phyloP scores from a whole-genome alignment of 139 green algal genomes.

The Chlorella sorokiniana region DNA sequence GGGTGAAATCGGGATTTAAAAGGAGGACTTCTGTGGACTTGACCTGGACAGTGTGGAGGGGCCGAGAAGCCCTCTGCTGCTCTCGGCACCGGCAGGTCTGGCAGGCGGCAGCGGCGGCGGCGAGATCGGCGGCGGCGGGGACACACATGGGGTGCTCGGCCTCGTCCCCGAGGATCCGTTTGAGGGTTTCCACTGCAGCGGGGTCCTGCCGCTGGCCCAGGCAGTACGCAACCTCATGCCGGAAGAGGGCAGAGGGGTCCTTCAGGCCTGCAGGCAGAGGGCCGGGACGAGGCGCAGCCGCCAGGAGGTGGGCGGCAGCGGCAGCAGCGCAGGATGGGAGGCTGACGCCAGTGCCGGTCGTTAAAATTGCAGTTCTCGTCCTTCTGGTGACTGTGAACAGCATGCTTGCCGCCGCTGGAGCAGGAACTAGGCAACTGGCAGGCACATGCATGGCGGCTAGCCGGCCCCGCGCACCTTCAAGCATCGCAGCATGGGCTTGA shows the following conservation, averaged over 20 bases:
- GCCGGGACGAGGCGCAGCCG: background rate
- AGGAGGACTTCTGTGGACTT: too few relatives aligned
- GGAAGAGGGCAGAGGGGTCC: constrained; percentile 80
- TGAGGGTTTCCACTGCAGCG: constrained; percentile 65
- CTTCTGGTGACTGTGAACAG: too few relatives aligned
- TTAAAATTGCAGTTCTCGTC: too few relatives aligned
- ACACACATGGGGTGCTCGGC: constrained; percentile 79
- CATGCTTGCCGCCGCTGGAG: too few relatives aligned
- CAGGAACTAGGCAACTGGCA: background rate
- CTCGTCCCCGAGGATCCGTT: constrained; percentile 60
- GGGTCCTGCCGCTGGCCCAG: constrained; percentile 87
- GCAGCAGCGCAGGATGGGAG: background rate
- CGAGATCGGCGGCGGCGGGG: background rate
- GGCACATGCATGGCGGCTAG: background rate
- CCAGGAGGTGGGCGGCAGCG: background rate
- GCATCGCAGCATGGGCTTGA: constrained; percentile 63
- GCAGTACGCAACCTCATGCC: constrained; percentile 92
- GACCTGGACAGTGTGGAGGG: background rate
- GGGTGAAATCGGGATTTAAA: too few relatives aligned
- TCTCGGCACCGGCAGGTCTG: too few relatives aligned
- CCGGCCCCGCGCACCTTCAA: constrained; percentile 54
- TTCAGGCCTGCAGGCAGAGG: constrained; percentile 59
- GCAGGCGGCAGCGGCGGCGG: background rate
- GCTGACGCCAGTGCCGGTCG: too few relatives aligned
- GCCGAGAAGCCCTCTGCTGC: background rate